Base-by-base conservation (phyloP, 192 early-diverging fungal species). In the Coemansia sp. region DNA sequence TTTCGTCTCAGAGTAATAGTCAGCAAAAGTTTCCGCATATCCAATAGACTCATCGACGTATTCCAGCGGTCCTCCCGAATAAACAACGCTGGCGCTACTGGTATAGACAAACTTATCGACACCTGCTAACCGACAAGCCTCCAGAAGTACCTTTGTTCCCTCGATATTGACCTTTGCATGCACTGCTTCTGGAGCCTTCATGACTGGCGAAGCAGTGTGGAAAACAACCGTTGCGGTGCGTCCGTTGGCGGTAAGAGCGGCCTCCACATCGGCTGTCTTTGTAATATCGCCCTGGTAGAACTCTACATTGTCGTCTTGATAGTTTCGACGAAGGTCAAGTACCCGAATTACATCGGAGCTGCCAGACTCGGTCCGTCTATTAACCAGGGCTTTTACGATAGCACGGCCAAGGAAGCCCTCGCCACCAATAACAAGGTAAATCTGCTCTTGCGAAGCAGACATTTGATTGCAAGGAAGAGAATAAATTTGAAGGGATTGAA, bases 1-100 rank as follows among this genome's bases (percentile, higher is more conserved):
- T 78, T 98, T 98, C 30, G 94, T 93, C 75, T 94, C 93, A 48
- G 93, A 91, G 71, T 98, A 98, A n/a, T 90, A 86, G 82, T 98
- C 94, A 65, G 93, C 88, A 68, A 85, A 85, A 33, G 74, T 67
- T 54, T 85, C 74, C 34, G 92, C 91, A 77, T 94, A 94, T 7
- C 88, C 90, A 12, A 82, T 72, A 2, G 76, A 83, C 75, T 98
- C 96, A 51, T 93, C 90, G 6, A 90, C 93, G 60, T 95, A 91
- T 12, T 87, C 82, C 61, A 98, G 77, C 2, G 71, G 66, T 40
- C 82, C 65, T 0, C 94, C 95, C 58, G 91, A 88, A 56, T 87
- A 93, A 5, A 94, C 87, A n/a, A 98, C 96, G 79, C 92, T 91
- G 18, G 92, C 93, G 5, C 89, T 91, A 66, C 88, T 90, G 5